Evolutionary conservation across 768 basidiomycete species (phyloP).

Genomic region (Kwoniella pini): DNA sequence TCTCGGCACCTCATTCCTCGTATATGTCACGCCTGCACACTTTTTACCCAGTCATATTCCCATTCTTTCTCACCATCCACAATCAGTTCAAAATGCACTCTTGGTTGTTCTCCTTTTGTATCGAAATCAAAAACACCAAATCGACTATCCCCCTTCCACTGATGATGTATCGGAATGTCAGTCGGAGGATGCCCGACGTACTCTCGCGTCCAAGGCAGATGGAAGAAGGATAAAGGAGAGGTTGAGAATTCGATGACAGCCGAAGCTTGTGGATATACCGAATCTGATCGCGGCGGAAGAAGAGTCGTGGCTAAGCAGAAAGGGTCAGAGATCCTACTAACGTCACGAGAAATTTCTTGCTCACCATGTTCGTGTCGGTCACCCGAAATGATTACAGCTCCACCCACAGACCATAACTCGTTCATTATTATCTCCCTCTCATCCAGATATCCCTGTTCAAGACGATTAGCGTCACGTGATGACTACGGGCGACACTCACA

Average conservation of each 20-base stretch:
- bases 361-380: conserved; percentile 15
- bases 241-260: conserved; percentile 14
- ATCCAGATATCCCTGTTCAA: conserved; percentile 6
- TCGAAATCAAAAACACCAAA: conserved; percentile 11
- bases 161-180: conserved; percentile 9
- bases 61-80: conserved; percentile 5
- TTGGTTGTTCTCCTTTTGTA: neutral
- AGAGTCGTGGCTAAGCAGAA: conserved; percentile 1
- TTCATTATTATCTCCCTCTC: conserved; percentile 4
- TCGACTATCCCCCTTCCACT: conserved; percentile 10
- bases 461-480: neutral
- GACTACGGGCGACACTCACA: neutral
- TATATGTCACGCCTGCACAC: neutral
- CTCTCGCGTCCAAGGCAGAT: conserved; percentile 5
- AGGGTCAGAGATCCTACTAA: neutral
- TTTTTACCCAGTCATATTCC: conserved; percentile 2
- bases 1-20: no score
- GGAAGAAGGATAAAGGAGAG: conserved; percentile 9
- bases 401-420: neutral
- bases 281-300: neutral
- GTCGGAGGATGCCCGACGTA: conserved; percentile 3
- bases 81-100: conserved; percentile 2
- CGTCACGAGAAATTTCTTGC: neutral
- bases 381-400: conserved; percentile 12
- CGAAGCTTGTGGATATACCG: neutral